These are phyloP conservation scores for Lentinus tigrinus DNA, from an alignment of 768 basidiomycete genomes.

Conservation along the genomic window DNA sequence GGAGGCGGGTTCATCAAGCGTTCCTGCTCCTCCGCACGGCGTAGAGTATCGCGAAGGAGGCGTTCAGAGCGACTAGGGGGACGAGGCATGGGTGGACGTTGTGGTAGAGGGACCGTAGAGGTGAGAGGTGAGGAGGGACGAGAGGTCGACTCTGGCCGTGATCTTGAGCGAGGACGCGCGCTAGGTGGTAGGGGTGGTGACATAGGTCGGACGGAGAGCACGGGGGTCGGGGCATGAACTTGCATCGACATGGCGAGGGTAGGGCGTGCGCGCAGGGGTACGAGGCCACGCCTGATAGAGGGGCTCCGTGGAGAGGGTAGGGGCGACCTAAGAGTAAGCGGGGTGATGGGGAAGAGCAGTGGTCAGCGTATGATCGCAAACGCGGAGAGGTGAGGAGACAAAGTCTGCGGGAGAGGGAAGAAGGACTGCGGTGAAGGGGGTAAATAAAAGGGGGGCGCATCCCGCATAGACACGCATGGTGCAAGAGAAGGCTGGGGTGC, in stretches of 20 bases:
- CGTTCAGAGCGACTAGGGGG: constrained; percentile 53
- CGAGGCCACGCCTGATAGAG: constrained; percentile 22
- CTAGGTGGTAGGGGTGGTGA: constrained; percentile 16
- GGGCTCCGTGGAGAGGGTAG: constrained; percentile 15
- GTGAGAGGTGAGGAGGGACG: constrained; percentile 27
- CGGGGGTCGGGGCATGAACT: constrained; percentile 30
- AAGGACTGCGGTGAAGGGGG: constrained; percentile 16
- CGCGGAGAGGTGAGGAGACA: constrained; percentile 7
- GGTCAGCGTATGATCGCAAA: constrained; percentile 16
- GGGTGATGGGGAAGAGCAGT: constrained; percentile 3
- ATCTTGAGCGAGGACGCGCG: constrained; percentile 22
- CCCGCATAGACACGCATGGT: constrained; percentile 11
- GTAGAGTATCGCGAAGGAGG: constrained; percentile 55
- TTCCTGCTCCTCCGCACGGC: constrained; percentile 45
- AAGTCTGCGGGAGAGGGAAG: constrained; percentile 17
- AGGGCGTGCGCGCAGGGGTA: constrained; percentile 29
- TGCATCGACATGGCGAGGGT: constrained; percentile 39
- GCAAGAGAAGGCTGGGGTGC: constrained; percentile 9
- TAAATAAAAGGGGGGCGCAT: constrained; percentile 11
- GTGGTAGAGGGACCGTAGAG: constrained; percentile 21
- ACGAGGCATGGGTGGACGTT: constrained; percentile 31
- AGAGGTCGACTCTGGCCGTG: constrained; percentile 20
- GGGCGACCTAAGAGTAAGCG: constrained; percentile 17
- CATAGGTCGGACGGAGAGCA: constrained; percentile 22
- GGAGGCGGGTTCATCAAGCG: constrained; percentile 27